Conservation (phyloP, 2,329 filamentous ascomycete species). For the Didymella glomerata region DNA sequence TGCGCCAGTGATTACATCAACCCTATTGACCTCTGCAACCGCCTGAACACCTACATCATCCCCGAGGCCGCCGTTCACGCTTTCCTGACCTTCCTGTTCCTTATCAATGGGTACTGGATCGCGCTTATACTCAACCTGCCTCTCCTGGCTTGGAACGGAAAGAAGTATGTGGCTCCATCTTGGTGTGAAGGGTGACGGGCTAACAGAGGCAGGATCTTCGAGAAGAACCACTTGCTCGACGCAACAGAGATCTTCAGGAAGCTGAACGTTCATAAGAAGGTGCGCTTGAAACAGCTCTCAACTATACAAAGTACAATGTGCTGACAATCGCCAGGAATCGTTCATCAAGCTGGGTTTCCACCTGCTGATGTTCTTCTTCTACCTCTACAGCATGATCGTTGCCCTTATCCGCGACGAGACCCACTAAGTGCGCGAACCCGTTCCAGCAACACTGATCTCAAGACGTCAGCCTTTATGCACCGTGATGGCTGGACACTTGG, state of each 20-base stretch:
- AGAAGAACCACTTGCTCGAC: conserved; percentile 96
- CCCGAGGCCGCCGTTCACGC: conserved; percentile 97
- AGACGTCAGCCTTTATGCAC: background rate
- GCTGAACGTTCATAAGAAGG: conserved; percentile 99
- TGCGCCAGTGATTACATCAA: conserved; percentile 93
- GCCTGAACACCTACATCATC: conserved; percentile 99
- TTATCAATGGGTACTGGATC: conserved; percentile 99
- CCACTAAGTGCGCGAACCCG: conserved; percentile 61
- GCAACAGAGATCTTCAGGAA: conserved; percentile 99
- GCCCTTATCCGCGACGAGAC: conserved; percentile 95
- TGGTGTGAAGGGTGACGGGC: conserved; percentile 17
- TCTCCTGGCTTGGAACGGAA: conserved; percentile 89
- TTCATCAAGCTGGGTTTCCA: conserved; percentile 99
- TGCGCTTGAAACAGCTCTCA: conserved; percentile 52
- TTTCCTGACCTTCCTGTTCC: conserved; percentile 92
- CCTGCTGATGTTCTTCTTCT: conserved; percentile 99
- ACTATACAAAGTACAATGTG: background rate
- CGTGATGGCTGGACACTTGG: conserved; percentile 3
- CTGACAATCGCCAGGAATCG: conserved; percentile 74
- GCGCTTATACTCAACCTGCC: conserved; percentile 91
- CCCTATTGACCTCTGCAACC: conserved; percentile 99
- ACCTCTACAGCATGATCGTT: conserved; percentile 98
- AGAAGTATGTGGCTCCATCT: conserved; percentile 78
- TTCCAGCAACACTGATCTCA: conserved; percentile 5
- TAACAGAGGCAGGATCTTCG: conserved; percentile 77